Conservation (phyloP, 768 basidiomycete genomes). For the Mycena amicta region DNA sequence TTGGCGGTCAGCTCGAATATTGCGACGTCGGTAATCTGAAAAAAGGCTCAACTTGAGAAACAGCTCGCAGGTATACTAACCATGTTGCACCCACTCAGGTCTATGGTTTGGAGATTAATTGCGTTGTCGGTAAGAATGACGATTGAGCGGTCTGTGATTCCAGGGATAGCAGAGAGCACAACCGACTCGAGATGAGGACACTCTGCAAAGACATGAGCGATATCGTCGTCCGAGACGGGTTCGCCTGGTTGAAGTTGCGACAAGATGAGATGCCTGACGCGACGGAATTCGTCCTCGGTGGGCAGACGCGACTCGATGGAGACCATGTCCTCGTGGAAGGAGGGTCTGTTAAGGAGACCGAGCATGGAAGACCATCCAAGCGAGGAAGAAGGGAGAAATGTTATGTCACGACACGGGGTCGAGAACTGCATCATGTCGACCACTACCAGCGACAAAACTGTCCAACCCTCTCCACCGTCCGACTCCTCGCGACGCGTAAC, state of each 20-base stretch:
- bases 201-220: conserved; percentile 55
- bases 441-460: not conserved
- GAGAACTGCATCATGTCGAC: not conserved
- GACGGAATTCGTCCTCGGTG: conserved; percentile 55
- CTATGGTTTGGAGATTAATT: conserved; percentile 69
- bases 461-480: conserved; percentile 32
- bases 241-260: conserved; percentile 35
- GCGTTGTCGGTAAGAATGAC: conserved; percentile 64
- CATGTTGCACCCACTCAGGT: conserved; percentile 72
- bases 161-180: conserved; percentile 66
- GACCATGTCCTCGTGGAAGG: conserved; percentile 60
- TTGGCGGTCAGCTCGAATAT: conserved; percentile 71
- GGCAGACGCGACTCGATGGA: conserved; percentile 64
- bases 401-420: not conserved
- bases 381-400: not conserved
- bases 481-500: conserved; percentile 68
- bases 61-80: conserved; percentile 9
- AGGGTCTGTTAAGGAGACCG: conserved; percentile 24
- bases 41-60: not conserved
- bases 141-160: conserved; percentile 71
- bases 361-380: conserved; percentile 13
- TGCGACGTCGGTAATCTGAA: conserved; percentile 68
- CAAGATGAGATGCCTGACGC: conserved; percentile 63
- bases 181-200: conserved; percentile 72
- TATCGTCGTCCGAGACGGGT: conserved; percentile 56